These are phyloP conservation scores for Diaporthe ilicicola DNA, from an alignment of 2,329 filamentous ascomycete species.

Conservation along the genomic window DNA sequence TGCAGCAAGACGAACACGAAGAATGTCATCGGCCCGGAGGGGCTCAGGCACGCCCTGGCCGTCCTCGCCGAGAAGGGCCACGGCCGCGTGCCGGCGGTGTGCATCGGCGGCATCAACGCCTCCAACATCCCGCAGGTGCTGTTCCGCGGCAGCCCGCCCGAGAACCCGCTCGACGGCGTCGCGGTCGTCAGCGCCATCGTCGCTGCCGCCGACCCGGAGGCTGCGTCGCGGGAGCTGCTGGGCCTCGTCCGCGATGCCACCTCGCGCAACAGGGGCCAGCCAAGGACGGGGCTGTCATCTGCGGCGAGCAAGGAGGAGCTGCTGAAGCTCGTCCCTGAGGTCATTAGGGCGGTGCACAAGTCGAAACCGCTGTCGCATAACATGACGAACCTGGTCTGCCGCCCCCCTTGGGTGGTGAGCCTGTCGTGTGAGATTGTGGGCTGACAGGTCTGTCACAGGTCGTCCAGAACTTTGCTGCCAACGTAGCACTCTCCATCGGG, in stretches of 20 bases:
- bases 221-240: slow-evolving; percentile 67
- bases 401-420: neutral
- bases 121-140: slow-evolving; percentile 78
- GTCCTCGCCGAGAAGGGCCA: slow-evolving; percentile 61
- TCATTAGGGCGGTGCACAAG: slow-evolving; percentile 69
- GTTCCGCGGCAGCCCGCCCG: slow-evolving; percentile 66
- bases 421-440: neutral
- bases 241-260: slow-evolving; percentile 59
- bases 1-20: slow-evolving; percentile 86
- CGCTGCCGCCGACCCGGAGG: slow-evolving; percentile 71
- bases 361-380: slow-evolving; percentile 85
- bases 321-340: slow-evolving; percentile 43
- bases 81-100: slow-evolving; percentile 70
- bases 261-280: slow-evolving; percentile 39
- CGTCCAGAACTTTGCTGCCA: slow-evolving; percentile 94
- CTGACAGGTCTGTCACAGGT: slow-evolving; percentile 51
- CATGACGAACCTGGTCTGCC: slow-evolving; percentile 85
- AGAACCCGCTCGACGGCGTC: slow-evolving; percentile 77
- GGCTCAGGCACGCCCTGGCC: slow-evolving; percentile 72
- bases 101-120: slow-evolving; percentile 88
- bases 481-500: slow-evolving; percentile 84
- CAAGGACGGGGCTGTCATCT: neutral
- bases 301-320: slow-evolving; percentile 32
- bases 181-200: slow-evolving; percentile 92
- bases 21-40: slow-evolving; percentile 77